These are phyloP conservation scores for Fragilaria crotonensis DNA, from an alignment of 108 stramenopile species.

Conservation along the genomic window DNA sequence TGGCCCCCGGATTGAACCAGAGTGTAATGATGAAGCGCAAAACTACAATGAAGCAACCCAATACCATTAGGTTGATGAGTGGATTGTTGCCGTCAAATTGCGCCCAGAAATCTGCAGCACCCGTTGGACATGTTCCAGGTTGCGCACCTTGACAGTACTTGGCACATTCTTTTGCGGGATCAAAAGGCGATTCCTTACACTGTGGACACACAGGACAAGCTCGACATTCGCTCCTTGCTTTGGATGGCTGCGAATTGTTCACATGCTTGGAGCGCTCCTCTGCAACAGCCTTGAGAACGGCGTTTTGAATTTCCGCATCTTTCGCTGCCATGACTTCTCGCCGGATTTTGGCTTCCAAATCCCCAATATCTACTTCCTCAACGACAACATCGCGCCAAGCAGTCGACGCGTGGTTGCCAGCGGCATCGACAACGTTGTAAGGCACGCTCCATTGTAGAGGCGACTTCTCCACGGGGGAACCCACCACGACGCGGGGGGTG, in stretches of 20 bases:
- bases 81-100: neutral
- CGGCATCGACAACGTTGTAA: constrained; percentile 80
- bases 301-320: constrained; percentile 28
- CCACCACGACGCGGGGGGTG: constrained; percentile 50
- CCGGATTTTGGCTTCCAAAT: constrained; percentile 45
- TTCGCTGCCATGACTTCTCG: constrained; percentile 26
- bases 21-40: neutral
- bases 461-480: constrained; percentile 62
- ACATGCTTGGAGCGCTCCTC: constrained; percentile 35
- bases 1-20: neutral
- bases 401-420: constrained; percentile 71
- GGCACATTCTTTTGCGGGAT: neutral
- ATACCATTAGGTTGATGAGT: neutral
- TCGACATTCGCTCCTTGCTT: neutral
- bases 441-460: constrained; percentile 70
- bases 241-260: neutral
- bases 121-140: constrained; percentile 1
- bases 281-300: constrained; percentile 36
- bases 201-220: neutral
- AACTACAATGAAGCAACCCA: neutral
- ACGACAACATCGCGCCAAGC: constrained; percentile 71
- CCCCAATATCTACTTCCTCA: constrained; percentile 72
- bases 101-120: neutral
- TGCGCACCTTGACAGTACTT: neutral
- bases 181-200: neutral